These are phyloP conservation scores for Beverwykella pulmonaria DNA, from an alignment of 495 filamentous ascomycete genomes.

Conservation along the genomic window DNA sequence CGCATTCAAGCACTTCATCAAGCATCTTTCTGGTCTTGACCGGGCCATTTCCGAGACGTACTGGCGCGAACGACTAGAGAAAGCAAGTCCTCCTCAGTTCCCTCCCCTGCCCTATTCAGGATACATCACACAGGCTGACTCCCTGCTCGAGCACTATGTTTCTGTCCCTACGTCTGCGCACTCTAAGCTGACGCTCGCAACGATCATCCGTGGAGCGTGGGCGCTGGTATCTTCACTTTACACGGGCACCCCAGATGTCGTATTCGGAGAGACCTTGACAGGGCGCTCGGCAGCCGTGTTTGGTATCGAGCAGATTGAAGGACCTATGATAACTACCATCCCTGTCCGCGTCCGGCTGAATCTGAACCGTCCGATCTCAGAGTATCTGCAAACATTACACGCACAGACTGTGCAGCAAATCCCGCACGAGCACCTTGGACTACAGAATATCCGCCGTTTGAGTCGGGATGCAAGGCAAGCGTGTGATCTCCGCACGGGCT, in stretches of 20 bases:
- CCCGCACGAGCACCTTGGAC: conserved; percentile 34
- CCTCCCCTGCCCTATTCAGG: conserved; percentile 58
- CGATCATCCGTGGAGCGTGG: conserved; percentile 65
- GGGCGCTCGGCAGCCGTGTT: conserved; percentile 30
- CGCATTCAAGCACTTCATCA: conserved; percentile 52
- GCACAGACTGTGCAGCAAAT: conserved; percentile 22
- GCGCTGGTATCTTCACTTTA: conserved; percentile 49
- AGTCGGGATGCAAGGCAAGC: conserved; percentile 25
- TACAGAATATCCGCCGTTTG: conserved; percentile 36
- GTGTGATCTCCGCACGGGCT: conserved; percentile 31
- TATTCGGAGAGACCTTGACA: conserved; percentile 39
- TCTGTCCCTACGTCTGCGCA: conserved; percentile 46
- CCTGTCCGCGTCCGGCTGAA: conserved; percentile 31
- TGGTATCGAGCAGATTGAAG: conserved; percentile 37
- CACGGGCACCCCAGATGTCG: conserved; percentile 45
- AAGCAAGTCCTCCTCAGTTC: conserved; percentile 59
- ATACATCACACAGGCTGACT: conserved; percentile 58
- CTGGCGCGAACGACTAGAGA: conserved; percentile 54
- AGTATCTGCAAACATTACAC: conserved; percentile 38
- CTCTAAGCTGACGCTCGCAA: conserved; percentile 57
- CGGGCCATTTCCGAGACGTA: conserved; percentile 47
- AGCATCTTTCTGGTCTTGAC: conserved; percentile 48
- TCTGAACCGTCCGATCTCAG: background rate
- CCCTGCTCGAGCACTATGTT: conserved; percentile 56
- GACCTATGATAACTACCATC: conserved; percentile 40